Evolutionary conservation across 257 asterid species (phyloP), one percentile per base, ranked within the genome.

Genomic region (Craterostigma plantagineum): DNA sequence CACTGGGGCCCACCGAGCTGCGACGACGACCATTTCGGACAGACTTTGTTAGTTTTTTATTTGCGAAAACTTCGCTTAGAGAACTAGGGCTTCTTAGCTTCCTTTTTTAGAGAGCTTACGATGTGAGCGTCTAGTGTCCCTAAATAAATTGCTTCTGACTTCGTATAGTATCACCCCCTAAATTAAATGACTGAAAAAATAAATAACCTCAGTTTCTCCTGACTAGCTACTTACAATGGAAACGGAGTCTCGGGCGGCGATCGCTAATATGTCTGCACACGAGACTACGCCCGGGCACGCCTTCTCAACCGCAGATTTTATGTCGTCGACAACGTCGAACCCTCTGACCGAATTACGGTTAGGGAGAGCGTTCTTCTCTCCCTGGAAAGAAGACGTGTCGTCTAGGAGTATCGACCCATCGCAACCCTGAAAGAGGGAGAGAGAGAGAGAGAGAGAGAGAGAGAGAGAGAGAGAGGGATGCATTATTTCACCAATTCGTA

Each of bases 391-490:
- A 10, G 91, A 67, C 1, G 91, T 81, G 63, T 81, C 94, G 51
- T 86, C 97, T 0, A 86, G 83, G 35, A 86, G 86, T 52, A 81
- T 3, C 0, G 97, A 86, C 50, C 87, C 97, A 15, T 81, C 94
- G 42, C 97, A 86, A 3, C 97, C 97, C 97, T 86, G 15, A 41
- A 17, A 12, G 16, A 12, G 55, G 17, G 16, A 38, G 10, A 18
- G 5, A 4, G 34, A 18, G 10, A 8, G 34, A 18, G 7, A 43
- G 4, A 14, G 4, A 39, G 43, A 11, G 14, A 39, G 43, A 39
- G 14, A 16, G 14, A 41, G 15, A 12, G 16, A 8, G 12, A 41
- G 8, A 14, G 7, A 11, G 14, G 14, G 14, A 37, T 1, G 1
- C 42, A 23, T 6, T 23, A 23, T 23, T 2, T 23, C 6, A 23